These are phyloP conservation scores for Candida sanyaensis DNA, from an alignment of 1,139 yeast species.

Conservation along the genomic window DNA sequence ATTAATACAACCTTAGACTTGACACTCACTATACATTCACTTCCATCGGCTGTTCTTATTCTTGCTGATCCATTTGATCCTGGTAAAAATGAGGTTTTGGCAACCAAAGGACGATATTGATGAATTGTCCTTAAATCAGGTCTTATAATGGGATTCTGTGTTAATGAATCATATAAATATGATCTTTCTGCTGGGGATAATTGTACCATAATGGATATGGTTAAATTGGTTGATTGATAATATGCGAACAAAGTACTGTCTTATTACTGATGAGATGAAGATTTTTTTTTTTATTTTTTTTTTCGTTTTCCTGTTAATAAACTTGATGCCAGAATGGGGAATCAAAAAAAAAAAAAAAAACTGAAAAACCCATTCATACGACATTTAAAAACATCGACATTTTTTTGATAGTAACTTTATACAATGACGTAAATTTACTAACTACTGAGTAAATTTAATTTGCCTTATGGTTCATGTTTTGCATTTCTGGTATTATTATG, in stretches of 20 bases:
- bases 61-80: constrained; percentile 91
- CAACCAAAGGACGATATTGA: constrained; percentile 86
- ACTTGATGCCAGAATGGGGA: not conserved
- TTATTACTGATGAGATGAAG: constrained; percentile 1
- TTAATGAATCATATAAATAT: constrained; percentile 73
- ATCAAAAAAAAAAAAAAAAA: not conserved
- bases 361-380: not conserved
- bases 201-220: constrained; percentile 38
- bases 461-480: too few species aligned
- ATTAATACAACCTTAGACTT: constrained; percentile 79
- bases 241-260: not conserved
- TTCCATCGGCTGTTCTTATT: constrained; percentile 82
- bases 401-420: too few species aligned
- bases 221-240: not conserved
- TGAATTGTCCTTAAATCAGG: constrained; percentile 77
- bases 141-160: constrained; percentile 62
- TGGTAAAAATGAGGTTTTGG: constrained; percentile 78
- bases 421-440: too few species aligned
- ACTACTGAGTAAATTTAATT: too few species aligned
- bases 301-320: too few species aligned
- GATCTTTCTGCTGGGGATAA: constrained; percentile 87
- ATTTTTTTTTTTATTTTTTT: not conserved
- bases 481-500: too few species aligned
- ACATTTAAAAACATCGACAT: too few species aligned
- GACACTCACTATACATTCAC: constrained; percentile 89